These are phyloP conservation scores for Cicer judaicum DNA, from an alignment of 306 rosid species.

Conservation along the genomic window DNA sequence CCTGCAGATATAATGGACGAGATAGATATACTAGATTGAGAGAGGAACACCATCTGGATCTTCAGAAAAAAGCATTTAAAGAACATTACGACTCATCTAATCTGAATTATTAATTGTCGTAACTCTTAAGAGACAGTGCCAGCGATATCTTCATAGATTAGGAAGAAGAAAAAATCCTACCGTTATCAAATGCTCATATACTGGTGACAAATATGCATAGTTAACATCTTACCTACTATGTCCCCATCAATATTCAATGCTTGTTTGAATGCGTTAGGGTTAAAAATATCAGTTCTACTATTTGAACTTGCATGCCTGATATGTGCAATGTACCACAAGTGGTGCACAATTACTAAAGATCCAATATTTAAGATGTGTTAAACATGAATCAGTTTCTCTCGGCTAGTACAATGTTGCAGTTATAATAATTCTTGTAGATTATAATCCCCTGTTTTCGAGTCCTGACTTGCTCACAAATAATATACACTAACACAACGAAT, in stretches of 20 bases:
- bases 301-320: not conserved
- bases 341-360: not conserved
- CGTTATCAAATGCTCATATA: not conserved
- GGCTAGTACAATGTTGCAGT: not conserved
- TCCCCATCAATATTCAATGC: not conserved
- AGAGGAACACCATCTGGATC: slow-evolving; percentile 11
- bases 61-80: not conserved
- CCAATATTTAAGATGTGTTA: not conserved
- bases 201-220: not conserved
- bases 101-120: slow-evolving; percentile 9
- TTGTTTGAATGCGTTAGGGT: not conserved
- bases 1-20: slow-evolving; percentile 21
- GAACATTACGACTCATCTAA: not conserved
- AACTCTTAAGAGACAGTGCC: too few species aligned
- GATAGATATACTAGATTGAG: not conserved
- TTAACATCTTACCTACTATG: not conserved
- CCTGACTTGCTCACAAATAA: not conserved
- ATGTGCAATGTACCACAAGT: not conserved
- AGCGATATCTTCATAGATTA: too few species aligned
- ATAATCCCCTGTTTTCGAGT: slow-evolving; percentile 1
- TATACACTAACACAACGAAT: not conserved
- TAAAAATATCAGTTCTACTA: not conserved
- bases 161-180: not conserved
- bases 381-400: not conserved
- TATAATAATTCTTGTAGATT: not conserved